Percentiles rank a stretch among this genome's conserved stretches.
Conservation (phyloP, 2,329 filamentous ascomycete species). For the Diaporthe australafricana region DNA sequence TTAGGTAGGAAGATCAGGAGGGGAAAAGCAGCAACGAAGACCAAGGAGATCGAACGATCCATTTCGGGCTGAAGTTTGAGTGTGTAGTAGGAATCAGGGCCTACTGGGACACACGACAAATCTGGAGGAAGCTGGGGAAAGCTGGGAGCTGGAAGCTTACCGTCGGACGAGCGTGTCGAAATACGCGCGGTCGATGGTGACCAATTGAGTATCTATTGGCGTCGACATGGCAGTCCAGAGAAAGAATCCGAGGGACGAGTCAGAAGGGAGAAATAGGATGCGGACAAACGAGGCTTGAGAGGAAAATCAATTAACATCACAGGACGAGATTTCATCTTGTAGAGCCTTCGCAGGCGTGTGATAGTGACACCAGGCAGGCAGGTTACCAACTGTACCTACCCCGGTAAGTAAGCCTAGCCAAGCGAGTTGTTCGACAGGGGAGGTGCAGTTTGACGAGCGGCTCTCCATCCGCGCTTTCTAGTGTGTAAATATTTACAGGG, state of each 20-base stretch:
- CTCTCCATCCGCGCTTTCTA: conserved; percentile 19
- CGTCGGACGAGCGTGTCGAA: conserved; percentile 71
- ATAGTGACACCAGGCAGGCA: conserved; percentile 16
- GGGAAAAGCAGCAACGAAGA: conserved; percentile 1
- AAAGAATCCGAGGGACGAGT: not conserved
- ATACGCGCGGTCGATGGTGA: conserved; percentile 70
- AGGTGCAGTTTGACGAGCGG: conserved; percentile 18
- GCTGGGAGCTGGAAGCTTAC: conserved; percentile 53
- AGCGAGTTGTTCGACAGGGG: not conserved
- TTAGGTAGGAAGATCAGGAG: not conserved
- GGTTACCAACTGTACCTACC: conserved; percentile 14
- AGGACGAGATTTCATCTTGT: not conserved
- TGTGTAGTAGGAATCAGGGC: not conserved
- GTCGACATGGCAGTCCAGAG: conserved; percentile 29
- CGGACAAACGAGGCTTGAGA: not conserved
- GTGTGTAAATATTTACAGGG: not conserved
- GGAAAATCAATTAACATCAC: not conserved
- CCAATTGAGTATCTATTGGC: conserved; percentile 40
- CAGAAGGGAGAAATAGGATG: not conserved
- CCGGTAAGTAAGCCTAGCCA: not conserved
- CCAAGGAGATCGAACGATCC: conserved; percentile 8
- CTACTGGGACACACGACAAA: not conserved
- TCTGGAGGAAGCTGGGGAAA: not conserved
- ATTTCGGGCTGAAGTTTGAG: not conserved
- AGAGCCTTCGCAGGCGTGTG: not conserved